These are phyloP conservation scores for Pythium rhizo-oryzae DNA, from an alignment of 352 stramenopile species.

Conservation along the genomic window DNA sequence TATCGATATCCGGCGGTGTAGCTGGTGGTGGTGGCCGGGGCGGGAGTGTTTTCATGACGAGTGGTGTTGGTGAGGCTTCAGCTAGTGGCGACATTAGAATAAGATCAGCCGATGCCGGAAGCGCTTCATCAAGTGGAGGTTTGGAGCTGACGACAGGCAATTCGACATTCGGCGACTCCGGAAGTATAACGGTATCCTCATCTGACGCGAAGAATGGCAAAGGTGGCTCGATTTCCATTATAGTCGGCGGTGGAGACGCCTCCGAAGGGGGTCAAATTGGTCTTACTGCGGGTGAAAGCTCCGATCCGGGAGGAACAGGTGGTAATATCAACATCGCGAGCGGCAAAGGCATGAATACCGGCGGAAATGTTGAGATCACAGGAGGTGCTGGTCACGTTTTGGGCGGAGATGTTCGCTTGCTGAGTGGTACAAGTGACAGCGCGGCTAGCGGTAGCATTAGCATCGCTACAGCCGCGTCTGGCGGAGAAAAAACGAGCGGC, in stretches of 20 bases:
- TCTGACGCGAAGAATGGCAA: conserved; percentile 24
- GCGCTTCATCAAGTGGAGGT: conserved; percentile 25
- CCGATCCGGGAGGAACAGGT: conserved; percentile 16
- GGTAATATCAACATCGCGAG: conserved; percentile 17
- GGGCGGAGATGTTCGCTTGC: conserved; percentile 7
- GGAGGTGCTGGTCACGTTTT: conserved; percentile 4
- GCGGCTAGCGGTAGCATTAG: conserved; percentile 22
- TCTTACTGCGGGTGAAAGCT: conserved; percentile 35
- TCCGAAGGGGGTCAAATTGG: conserved; percentile 19
- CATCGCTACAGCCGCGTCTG: conserved; percentile 17
- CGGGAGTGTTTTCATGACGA: conserved; percentile 30
- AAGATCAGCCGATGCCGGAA: conserved; percentile 26
- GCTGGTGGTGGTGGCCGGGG: conserved; percentile 18
- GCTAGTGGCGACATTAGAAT: conserved; percentile 35
- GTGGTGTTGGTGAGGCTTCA: conserved; percentile 21
- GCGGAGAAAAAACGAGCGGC: conserved; percentile 17
- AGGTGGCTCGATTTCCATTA: conserved; percentile 33
- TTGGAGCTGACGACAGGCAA: conserved; percentile 33
- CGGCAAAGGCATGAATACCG: neutral
- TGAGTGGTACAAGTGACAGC: conserved; percentile 7
- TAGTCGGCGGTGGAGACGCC: conserved; percentile 24
- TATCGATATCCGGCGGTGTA: conserved; percentile 28
- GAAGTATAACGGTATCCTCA: conserved; percentile 33
- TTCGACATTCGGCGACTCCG: conserved; percentile 31
- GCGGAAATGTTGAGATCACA: conserved; percentile 19